phyloP scores from a whole-genome alignment of 208 protist genomes.

The Leptomonas pyrrhocoris region DNA sequence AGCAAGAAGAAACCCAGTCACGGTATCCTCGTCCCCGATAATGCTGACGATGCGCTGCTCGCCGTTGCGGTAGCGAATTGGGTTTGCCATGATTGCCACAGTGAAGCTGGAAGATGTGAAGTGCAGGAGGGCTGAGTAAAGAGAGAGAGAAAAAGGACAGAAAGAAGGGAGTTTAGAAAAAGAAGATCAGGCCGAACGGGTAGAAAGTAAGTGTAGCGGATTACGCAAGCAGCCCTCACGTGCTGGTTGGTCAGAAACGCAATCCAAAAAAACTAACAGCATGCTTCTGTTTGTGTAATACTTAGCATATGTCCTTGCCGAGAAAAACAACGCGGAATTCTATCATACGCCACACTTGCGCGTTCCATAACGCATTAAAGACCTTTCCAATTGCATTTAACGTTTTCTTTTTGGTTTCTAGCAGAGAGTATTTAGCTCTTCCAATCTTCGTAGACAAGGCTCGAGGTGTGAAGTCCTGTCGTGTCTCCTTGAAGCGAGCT shows the following conservation, averaged over 20 bases:
- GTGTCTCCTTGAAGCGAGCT: constrained; percentile 3
- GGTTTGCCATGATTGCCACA: constrained; percentile 32
- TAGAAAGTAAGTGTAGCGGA: not conserved
- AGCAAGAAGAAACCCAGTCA: constrained; percentile 97
- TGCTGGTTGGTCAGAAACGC: too few relatives aligned
- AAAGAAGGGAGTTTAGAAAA: not conserved
- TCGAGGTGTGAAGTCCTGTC: constrained; percentile 11
- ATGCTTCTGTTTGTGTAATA: not conserved
- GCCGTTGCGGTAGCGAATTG: constrained; percentile 70
- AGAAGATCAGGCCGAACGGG: not conserved
- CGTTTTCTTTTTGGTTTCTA: not conserved
- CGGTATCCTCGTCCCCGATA: constrained; percentile 96
- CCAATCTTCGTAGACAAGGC: constrained; percentile 24
- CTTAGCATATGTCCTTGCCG: too few relatives aligned
- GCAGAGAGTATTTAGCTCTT: constrained; percentile 1
- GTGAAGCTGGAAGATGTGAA: constrained; percentile 2
- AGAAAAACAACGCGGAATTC: too few relatives aligned
- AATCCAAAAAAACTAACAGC: not conserved
- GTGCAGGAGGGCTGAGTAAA: not conserved
- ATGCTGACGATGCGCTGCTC: constrained; percentile 85
- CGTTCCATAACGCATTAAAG: not conserved
- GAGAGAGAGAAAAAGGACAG: not conserved
- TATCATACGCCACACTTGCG: too few relatives aligned
- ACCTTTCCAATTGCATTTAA: not conserved
- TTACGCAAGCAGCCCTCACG: not conserved